phyloP scores from a whole-genome alignment of 1,284 basidiomycete genomes.

The Melampsora americana region DNA sequence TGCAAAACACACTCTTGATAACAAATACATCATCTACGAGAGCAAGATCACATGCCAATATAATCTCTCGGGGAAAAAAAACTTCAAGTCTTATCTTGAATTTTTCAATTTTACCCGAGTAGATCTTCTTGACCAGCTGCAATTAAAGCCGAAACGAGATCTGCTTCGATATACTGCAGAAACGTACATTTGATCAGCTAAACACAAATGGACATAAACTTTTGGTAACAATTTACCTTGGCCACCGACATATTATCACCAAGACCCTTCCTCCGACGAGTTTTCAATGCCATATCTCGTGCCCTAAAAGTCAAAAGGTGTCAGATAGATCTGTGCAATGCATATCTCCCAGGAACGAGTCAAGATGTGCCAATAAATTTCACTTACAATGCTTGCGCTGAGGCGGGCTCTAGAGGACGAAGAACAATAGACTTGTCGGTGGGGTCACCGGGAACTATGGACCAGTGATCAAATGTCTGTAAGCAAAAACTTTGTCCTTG shows the following conservation, averaged over 20 bases:
- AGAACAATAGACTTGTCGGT: slow-evolving; percentile 93
- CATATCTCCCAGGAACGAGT: too few species aligned
- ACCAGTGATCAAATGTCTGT: slow-evolving; percentile 97
- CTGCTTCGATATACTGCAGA: slow-evolving; percentile 40
- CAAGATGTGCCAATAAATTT: not conserved
- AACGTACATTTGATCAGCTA: not conserved
- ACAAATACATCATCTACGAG: not conserved
- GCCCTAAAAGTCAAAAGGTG: slow-evolving; percentile 63
- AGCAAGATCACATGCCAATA: not conserved
- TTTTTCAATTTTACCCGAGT: slow-evolving; percentile 16
- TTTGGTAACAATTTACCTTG: slow-evolving; percentile 25
- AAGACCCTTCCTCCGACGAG: slow-evolving; percentile 87
- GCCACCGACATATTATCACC: slow-evolving; percentile 58
- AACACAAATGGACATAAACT: not conserved
- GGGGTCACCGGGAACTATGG: slow-evolving; percentile 94
- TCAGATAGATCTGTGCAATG: not conserved
- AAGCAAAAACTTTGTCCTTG: slow-evolving; percentile 96
- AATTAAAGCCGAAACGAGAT: slow-evolving; percentile 38
- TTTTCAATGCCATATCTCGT: slow-evolving; percentile 86
- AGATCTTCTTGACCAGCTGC: slow-evolving; percentile 42
- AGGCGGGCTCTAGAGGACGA: slow-evolving; percentile 91
- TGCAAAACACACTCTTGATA: slow-evolving; percentile 1
- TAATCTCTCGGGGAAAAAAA: not conserved
- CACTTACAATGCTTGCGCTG: slow-evolving; percentile 69
- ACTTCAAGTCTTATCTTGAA: not conserved